Percentiles rank a stretch among this genome's conserved stretches.
These are phyloP conservation scores for Skeletonema menzelii DNA, from an alignment of 108 stramenopile species.

Conservation along the genomic window DNA sequence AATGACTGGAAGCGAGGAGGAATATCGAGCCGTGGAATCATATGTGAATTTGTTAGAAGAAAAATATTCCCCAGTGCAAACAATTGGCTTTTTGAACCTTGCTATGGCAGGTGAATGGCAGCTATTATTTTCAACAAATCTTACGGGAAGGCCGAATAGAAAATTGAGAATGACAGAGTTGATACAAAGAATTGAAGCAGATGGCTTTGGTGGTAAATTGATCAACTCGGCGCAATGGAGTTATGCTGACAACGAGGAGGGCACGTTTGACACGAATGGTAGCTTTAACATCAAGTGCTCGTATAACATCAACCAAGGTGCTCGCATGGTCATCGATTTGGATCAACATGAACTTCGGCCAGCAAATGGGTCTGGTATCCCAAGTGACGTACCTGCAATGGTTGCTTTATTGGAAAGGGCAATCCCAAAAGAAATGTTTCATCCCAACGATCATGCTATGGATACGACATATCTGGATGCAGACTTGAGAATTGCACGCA, in stretches of 20 bases:
- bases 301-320: conserved; percentile 72
- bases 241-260: conserved; percentile 45
- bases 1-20: conserved; percentile 70
- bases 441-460: conserved; percentile 64
- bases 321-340: conserved; percentile 55
- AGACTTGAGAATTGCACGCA: conserved; percentile 64
- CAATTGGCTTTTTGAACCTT: conserved; percentile 73
- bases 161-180: conserved; percentile 51
- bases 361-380: conserved; percentile 50
- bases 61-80: conserved; percentile 60
- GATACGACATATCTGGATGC: conserved; percentile 79
- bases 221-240: conserved; percentile 64
- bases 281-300: conserved; percentile 51
- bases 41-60: conserved; percentile 73
- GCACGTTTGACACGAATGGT: conserved; percentile 53
- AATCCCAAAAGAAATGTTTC: conserved; percentile 71
- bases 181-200: conserved; percentile 52
- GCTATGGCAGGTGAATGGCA: conserved; percentile 77
- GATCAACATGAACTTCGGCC: conserved; percentile 53
- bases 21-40: conserved; percentile 61
- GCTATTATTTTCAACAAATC: conserved; percentile 70
- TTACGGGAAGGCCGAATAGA: conserved; percentile 36
- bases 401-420: conserved; percentile 57
- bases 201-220: conserved; percentile 49
- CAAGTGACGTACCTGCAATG: conserved; percentile 52